Conservation (phyloP, 176 grass and related monocot genomes). For the Zizania latifolia region DNA sequence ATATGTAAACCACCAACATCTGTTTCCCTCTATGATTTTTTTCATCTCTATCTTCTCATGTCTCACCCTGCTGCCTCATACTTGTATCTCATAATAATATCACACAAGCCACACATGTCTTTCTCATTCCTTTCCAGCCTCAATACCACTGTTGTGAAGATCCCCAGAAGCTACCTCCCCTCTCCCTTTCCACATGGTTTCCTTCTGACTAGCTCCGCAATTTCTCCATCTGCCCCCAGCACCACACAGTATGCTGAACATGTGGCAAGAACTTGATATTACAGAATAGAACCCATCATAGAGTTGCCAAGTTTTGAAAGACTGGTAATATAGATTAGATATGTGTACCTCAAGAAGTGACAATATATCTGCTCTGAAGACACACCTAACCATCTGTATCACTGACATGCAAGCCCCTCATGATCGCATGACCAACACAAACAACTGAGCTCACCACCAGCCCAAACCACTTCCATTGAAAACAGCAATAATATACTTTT, state of each 20-base stretch:
- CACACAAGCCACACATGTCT: no score
- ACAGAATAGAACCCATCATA: background rate
- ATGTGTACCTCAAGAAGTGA: background rate
- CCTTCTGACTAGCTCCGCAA: no score
- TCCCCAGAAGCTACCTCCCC: no score
- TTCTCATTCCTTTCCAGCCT: no score
- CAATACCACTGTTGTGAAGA: no score
- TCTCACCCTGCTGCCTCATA: no score
- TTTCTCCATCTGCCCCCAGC: no score
- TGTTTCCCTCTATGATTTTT: no score
- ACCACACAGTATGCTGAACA: background rate
- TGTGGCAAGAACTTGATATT: background rate
- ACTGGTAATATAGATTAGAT: background rate
- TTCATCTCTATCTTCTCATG: no score
- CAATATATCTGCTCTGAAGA: background rate
- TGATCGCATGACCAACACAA: constrained; percentile 4
- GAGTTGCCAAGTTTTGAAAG: background rate
- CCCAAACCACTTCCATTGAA: background rate
- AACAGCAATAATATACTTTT: background rate
- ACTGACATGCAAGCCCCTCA: background rate
- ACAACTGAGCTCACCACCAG: constrained; percentile 5
- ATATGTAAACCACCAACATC: no score
- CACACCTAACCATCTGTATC: background rate
- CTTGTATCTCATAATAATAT: no score
- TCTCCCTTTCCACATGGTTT: no score